Evolutionary conservation across 441 rosid species (phyloP).

Genomic region (California macrophylla): DNA sequence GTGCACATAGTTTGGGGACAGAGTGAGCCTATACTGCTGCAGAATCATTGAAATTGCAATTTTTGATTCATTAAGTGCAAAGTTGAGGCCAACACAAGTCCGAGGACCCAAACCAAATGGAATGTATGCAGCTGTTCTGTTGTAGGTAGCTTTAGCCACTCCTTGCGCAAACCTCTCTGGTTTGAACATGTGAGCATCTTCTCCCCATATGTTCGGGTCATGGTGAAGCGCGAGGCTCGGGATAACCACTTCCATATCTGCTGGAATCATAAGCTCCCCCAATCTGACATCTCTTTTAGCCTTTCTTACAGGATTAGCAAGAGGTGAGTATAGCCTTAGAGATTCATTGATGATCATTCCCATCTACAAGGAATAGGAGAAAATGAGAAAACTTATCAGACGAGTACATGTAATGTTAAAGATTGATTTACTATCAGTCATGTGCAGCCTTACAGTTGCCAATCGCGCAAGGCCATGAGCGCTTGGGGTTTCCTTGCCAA

Average conservation of each 20-base stretch:
- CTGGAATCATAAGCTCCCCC: slow-evolving; percentile 29
- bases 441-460: slow-evolving; percentile 25
- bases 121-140: slow-evolving; percentile 21
- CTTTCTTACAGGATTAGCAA: slow-evolving; percentile 13
- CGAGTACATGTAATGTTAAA: background rate
- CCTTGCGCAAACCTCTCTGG: slow-evolving; percentile 42
- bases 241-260: slow-evolving; percentile 9
- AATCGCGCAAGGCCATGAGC: slow-evolving; percentile 28
- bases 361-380: slow-evolving; percentile 21
- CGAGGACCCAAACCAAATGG: slow-evolving; percentile 38
- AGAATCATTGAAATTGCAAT: slow-evolving; percentile 37
- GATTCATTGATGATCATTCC: slow-evolving; percentile 39
- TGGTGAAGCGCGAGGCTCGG: slow-evolving; percentile 24
- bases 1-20: slow-evolving; percentile 38
- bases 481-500: slow-evolving; percentile 26
- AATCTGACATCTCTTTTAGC: slow-evolving; percentile 19
- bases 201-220: slow-evolving; percentile 36
- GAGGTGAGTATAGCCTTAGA: slow-evolving; percentile 31
- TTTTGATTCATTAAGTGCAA: slow-evolving; percentile 28
- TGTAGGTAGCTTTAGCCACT: slow-evolving; percentile 30
- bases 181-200: slow-evolving; percentile 31
- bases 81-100: slow-evolving; percentile 35
- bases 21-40: slow-evolving; percentile 31
- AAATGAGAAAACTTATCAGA: background rate
- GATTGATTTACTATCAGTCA: background rate